Base-by-base conservation (phyloP, 1,284 basidiomycete genomes). In the Tilletia setariae region DNA sequence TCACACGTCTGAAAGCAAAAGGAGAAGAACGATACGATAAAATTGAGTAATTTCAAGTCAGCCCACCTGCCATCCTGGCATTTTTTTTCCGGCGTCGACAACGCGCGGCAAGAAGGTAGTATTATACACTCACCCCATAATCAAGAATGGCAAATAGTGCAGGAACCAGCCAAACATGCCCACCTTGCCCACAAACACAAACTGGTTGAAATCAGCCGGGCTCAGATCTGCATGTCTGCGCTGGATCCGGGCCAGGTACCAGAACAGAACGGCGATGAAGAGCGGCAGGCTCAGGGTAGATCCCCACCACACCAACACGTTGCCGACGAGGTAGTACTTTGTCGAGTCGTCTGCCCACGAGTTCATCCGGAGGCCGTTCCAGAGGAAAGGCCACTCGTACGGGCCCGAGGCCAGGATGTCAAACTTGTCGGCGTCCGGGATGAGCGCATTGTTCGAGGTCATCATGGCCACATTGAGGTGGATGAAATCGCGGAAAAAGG, bases 381-480 rank as follows among this genome's bases (percentile, higher is more conserved):
- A 65, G 92, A 98, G 86, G 85, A 91, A 90, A 0, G 95, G 95
- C 95, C 96, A 98, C 82, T 98, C 94, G 62, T 87, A 86, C 0
- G 95, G 94, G 76, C 88, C 88, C 43, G 93, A 95, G 0, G 95
- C 94, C 64, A 98, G 88, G 76, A 97, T 93, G 82, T 98, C 95
- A 76, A 94, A 92, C 85, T 98, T 98, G 86, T 98, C 95, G 0
- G 94, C 92, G 79, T 98, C 94, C 0, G 95, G 95, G 56, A 98
- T 85, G 66, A 98, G 89, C 0, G 96, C 94, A 82, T 98, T 98
- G 86, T 98, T 98, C 3, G 94, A 96, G 0, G 94, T 97, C 93
- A 96, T 95, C 96, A 98, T 98, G 16, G 94, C 95, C 16, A 98
- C 92, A 79, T 98, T 98, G 68, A 98, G 88, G 83, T 98, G 95